These are phyloP conservation scores for Chaetomium sp. DNA, from an alignment of 2,329 filamentous ascomycete genomes.

Conservation along the genomic window DNA sequence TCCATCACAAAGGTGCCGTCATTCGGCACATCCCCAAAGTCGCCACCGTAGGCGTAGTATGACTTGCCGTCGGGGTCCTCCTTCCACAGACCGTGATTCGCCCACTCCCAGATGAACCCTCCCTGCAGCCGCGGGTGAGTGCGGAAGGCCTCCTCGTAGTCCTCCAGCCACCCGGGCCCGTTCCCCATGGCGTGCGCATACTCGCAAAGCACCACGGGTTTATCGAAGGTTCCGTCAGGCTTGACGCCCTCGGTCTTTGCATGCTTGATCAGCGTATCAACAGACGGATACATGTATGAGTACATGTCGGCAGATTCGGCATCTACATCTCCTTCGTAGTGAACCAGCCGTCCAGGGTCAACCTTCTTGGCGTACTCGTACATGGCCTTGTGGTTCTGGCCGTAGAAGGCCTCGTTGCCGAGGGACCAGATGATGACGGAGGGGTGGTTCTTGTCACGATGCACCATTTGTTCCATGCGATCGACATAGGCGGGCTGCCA, in stretches of 20 bases:
- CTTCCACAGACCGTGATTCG: constrained; percentile 60
- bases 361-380: constrained; percentile 60
- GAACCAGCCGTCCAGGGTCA: constrained; percentile 62
- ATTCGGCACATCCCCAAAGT: constrained; percentile 63
- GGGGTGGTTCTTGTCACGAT: constrained; percentile 70
- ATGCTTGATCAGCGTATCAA: constrained; percentile 54
- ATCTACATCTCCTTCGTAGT: constrained; percentile 67
- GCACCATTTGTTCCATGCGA: constrained; percentile 63
- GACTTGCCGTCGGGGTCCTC: constrained; percentile 46
- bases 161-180: constrained; percentile 68
- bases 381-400: constrained; percentile 69
- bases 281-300: constrained; percentile 66
- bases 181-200: constrained; percentile 72
- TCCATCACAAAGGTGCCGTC: constrained; percentile 66
- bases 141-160: constrained; percentile 67
- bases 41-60: constrained; percentile 63
- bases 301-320: constrained; percentile 66
- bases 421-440: constrained; percentile 74
- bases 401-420: constrained; percentile 74
- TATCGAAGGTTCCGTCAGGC: constrained; percentile 49
- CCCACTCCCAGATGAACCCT: constrained; percentile 69
- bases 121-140: constrained; percentile 64
- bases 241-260: constrained; percentile 47
- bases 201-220: constrained; percentile 63
- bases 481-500: constrained; percentile 70